Evolutionary conservation across 129 eudicot species (phyloP).

Genomic region (Centella asiatica): DNA sequence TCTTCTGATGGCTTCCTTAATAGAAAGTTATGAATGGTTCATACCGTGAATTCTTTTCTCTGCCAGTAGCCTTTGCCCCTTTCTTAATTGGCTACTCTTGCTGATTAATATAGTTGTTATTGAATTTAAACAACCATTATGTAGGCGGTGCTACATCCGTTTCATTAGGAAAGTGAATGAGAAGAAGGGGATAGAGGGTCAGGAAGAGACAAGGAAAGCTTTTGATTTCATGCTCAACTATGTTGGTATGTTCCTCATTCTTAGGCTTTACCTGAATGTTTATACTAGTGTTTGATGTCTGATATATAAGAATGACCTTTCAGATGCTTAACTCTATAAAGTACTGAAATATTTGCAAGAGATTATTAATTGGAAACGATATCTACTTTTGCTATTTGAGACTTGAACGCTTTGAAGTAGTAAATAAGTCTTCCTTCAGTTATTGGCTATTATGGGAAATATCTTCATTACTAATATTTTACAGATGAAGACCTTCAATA

Average conservation of each 20-base stretch:
- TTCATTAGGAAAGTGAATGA: conserved; percentile 92
- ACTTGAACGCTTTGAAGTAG: background rate
- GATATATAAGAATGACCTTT: background rate
- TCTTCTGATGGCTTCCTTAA: background rate
- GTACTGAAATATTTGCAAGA: background rate
- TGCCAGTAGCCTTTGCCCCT: background rate
- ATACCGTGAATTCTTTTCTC: background rate
- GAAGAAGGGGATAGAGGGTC: conserved; percentile 90
- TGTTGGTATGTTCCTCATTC: conserved; percentile 54
- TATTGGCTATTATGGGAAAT: background rate
- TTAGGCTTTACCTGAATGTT: background rate
- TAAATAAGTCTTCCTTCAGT: background rate
- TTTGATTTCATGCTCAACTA: conserved; percentile 83
- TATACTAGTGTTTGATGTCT: background rate
- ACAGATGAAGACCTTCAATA: no score
- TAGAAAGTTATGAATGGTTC: background rate
- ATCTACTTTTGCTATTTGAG: conserved; percentile 6
- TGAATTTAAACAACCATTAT: conserved; percentile 13
- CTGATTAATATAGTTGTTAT: conserved; percentile 7
- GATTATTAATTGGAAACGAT: background rate
- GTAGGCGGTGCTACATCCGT: conserved; percentile 93
- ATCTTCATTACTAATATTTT: no score
- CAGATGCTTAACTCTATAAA: no score
- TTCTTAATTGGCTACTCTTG: conserved; percentile 1
- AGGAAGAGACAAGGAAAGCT: conserved; percentile 96